Percentiles rank a stretch among this genome's conserved stretches.
These are phyloP conservation scores for Camelina neglecta DNA, from an alignment of 345 rosid genomes.

Conservation along the genomic window DNA sequence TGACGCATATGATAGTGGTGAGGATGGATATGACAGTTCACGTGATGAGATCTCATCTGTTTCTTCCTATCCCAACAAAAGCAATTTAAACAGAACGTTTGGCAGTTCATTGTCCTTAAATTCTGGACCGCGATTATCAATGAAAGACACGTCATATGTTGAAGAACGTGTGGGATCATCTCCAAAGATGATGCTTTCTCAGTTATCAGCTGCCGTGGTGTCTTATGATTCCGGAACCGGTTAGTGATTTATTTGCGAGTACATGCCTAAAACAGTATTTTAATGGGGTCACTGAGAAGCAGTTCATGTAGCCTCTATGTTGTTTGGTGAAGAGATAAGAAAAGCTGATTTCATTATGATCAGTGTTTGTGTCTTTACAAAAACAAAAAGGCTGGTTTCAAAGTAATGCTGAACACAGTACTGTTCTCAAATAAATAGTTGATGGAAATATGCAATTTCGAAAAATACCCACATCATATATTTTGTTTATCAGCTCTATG, in stretches of 20 bases:
- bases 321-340: constrained; percentile 9
- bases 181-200: constrained; percentile 62
- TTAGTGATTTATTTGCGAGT: constrained; percentile 38
- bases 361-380: constrained; percentile 25
- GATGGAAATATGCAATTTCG: constrained; percentile 5
- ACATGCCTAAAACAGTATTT: constrained; percentile 15
- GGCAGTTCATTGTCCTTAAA: constrained; percentile 83
- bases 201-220: constrained; percentile 70
- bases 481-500: constrained; percentile 29
- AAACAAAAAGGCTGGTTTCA: constrained; percentile 21
- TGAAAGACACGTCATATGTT: constrained; percentile 55
- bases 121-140: constrained; percentile 67
- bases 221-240: constrained; percentile 64
- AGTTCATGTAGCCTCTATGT: constrained; percentile 11
- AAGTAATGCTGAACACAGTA: neutral
- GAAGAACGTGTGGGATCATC: constrained; percentile 68
- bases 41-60: constrained; percentile 89
- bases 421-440: constrained; percentile 5
- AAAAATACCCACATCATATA: neutral
- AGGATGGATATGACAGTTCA: constrained; percentile 91
- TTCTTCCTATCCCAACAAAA: constrained; percentile 75
- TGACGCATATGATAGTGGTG: constrained; percentile 68
- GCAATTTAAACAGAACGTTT: constrained; percentile 63
- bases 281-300: constrained; percentile 15
- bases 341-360: neutral